These are phyloP conservation scores for Penicillium macrosclerotiorum DNA, from an alignment of 495 filamentous ascomycete species.

Conservation along the genomic window DNA sequence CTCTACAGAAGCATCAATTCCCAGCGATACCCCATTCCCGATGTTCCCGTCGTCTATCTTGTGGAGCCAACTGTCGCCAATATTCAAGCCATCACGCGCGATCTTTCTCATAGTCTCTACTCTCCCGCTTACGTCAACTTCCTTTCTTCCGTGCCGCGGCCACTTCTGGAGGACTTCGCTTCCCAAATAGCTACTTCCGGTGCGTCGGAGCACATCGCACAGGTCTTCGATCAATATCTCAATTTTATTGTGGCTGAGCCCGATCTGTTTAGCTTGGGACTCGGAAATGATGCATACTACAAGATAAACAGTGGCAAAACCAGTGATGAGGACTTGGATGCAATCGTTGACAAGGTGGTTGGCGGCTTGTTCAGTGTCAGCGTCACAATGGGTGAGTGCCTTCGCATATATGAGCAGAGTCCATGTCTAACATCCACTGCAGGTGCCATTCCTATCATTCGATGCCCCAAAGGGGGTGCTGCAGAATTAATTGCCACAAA, in stretches of 20 bases:
- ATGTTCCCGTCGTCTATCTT: conserved; percentile 94
- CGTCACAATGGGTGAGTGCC: conserved; percentile 84
- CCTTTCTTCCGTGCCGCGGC: conserved; percentile 87
- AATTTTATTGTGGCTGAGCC: conserved; percentile 97
- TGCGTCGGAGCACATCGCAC: conserved; percentile 82
- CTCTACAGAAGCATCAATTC: conserved; percentile 70
- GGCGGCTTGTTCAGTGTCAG: conserved; percentile 94
- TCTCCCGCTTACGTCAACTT: conserved; percentile 97
- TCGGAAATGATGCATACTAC: conserved; percentile 89
- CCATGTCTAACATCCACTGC: not conserved
- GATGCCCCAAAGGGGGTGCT: conserved; percentile 86
- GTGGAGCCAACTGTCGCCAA: conserved; percentile 85
- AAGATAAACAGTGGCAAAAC: conserved; percentile 91
- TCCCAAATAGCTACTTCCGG: conserved; percentile 78
- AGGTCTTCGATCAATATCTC: conserved; percentile 95
- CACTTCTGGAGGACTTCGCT: conserved; percentile 94
- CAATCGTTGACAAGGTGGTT: conserved; percentile 83
- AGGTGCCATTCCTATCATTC: conserved; percentile 90
- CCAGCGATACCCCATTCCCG: conserved; percentile 84
- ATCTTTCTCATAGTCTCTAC: conserved; percentile 85
- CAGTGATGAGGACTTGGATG: conserved; percentile 84
- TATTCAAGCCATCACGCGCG: conserved; percentile 76
- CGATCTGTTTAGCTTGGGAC: conserved; percentile 89
- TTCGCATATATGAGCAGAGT: not conserved
- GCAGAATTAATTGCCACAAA: conserved; percentile 93